Base-by-base conservation (phyloP, 768 basidiomycete species). In the Psilocybe subaeruginosa region DNA sequence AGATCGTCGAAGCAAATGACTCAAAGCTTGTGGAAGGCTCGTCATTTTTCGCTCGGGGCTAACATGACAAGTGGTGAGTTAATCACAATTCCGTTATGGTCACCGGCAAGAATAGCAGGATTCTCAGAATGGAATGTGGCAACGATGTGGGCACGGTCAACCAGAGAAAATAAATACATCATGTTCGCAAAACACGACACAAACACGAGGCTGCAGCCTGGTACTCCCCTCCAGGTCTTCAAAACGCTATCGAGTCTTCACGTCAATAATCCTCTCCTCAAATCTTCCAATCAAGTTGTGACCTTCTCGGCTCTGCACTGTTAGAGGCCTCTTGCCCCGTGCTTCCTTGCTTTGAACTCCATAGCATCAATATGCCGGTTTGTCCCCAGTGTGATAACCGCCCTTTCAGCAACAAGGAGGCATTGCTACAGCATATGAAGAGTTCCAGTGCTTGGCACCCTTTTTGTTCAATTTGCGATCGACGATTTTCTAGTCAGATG, bases 351-450 rank as follows among this genome's bases (percentile, higher is more conserved):
- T 23, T 23, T 23, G 23, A 23, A 23, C 23, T 23, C 23, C 23
- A 35, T 35, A 35, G 7, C 11, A 35, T 6, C 6, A 35, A 7
- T 35, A 77, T 77, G 76, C 74, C 75, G n/a, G 64, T 72, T 37
- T 78, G 77, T 46, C 69, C 73, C 1, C 74, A 75, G 56, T 78
- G 77, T 64, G 74, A 74, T 56, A 76, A 73, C 48, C 54, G 73
- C 54, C 62, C 63, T 3, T 77, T 75, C 61, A 64, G 62, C n/a
- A 75, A 67, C 61, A 74, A 74, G 52, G 78, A 79, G 56, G 78
- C 77, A 0, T 66, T 79, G 8, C 60, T 72, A n/a, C 78, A 79
- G 54, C 78, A 79, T 59, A 68, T 78, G 58, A 73, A 74, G 49
- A 73, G 70, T 19, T 75, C 74, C 5, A 72, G 72, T 51, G 68